These are phyloP conservation scores for Phialophora chinensis DNA, from an alignment of 2,329 filamentous ascomycete species.

Conservation along the genomic window DNA sequence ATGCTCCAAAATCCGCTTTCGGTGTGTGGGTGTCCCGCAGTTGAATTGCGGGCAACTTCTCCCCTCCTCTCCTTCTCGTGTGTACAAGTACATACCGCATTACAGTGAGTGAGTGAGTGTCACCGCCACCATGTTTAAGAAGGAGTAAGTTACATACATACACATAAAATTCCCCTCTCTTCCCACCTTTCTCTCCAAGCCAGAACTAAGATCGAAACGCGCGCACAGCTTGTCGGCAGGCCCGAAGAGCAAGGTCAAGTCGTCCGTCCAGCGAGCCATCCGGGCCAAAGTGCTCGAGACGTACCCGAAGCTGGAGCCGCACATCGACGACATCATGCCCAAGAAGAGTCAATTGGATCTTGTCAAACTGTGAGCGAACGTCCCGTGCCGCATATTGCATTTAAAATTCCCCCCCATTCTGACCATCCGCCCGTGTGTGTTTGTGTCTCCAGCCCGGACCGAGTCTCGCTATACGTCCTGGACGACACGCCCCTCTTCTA, in stretches of 20 bases:
- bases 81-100: background rate
- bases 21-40: background rate
- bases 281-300: conserved; percentile 80
- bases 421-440: no score
- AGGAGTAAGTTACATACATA: conserved; percentile 22
- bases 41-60: background rate
- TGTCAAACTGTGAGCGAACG: conserved; percentile 73
- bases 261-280: conserved; percentile 86
- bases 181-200: background rate
- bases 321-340: conserved; percentile 92
- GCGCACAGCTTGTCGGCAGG: conserved; percentile 66
- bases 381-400: background rate
- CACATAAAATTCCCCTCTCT: background rate
- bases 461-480: conserved; percentile 85
- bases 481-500: conserved; percentile 81
- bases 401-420: no score
- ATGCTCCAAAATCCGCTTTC: no score
- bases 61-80: background rate
- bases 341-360: conserved; percentile 91
- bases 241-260: conserved; percentile 96
- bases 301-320: conserved; percentile 82
- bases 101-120: background rate
- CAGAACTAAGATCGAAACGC: background rate
- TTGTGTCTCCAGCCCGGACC: conserved; percentile 69
- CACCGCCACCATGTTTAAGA: conserved; percentile 36